phyloP scores from a whole-genome alignment of 208 protist genomes.

The Wallacemonas collosoma region DNA sequence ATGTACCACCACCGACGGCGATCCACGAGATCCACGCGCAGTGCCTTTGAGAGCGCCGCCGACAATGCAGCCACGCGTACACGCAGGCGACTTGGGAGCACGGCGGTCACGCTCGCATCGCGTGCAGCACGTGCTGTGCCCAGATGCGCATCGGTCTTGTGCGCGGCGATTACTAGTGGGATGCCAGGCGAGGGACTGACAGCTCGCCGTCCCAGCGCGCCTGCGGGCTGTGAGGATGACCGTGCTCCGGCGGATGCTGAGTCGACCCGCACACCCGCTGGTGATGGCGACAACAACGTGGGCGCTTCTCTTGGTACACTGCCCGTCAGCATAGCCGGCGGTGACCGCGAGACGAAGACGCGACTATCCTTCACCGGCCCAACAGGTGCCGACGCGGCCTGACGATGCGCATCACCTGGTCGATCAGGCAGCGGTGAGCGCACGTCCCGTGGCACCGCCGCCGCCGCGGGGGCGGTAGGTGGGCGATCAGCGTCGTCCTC shows the following conservation, averaged over 20 bases:
- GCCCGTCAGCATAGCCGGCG: neutral
- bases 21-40: slow-evolving; percentile 19
- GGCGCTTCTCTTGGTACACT: neutral
- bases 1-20: slow-evolving; percentile 24
- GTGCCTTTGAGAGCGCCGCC: slow-evolving; percentile 9
- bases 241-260: neutral
- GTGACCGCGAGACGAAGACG: slow-evolving; percentile 11
- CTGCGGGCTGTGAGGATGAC: too few relatives aligned
- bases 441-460: neutral
- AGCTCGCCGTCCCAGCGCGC: too few relatives aligned
- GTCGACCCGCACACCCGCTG: neutral
- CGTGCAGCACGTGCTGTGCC: neutral
- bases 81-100: neutral
- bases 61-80: neutral
- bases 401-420: too few relatives aligned
- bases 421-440: neutral
- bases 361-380: neutral
- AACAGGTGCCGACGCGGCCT: too few relatives aligned
- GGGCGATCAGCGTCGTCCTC: neutral
- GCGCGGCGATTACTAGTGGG: neutral
- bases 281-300: neutral
- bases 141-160: neutral
- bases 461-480: too few relatives aligned
- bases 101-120: neutral
- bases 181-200: slow-evolving; percentile 11